These are phyloP conservation scores for Phytophthora ramorum DNA, from an alignment of 352 stramenopile genomes.

Conservation along the genomic window DNA sequence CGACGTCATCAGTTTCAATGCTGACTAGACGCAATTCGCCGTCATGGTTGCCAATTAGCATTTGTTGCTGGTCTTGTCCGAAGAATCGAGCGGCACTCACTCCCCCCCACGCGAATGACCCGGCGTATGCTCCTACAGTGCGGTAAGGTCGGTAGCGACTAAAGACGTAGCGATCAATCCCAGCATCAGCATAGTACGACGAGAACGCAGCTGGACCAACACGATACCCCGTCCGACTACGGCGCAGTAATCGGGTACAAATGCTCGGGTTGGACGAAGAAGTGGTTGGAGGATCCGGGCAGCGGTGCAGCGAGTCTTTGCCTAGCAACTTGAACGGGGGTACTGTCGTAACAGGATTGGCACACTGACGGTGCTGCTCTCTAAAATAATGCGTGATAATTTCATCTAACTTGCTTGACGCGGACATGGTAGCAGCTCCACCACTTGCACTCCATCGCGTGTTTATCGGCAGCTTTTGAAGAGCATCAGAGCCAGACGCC, in stretches of 20 bases:
- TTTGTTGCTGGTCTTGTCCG: conserved; percentile 62
- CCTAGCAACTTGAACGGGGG: conserved; percentile 85
- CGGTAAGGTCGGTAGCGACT: conserved; percentile 80
- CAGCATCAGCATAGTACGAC: conserved; percentile 64
- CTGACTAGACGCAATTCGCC: conserved; percentile 66
- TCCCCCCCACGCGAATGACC: conserved; percentile 60
- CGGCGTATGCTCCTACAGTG: conserved; percentile 56
- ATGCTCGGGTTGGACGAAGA: conserved; percentile 68
- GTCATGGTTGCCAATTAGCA: conserved; percentile 82
- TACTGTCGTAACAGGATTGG: conserved; percentile 87
- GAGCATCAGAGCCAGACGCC: conserved; percentile 23
- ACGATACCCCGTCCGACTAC: conserved; percentile 57
- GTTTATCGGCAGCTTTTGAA: conserved; percentile 47
- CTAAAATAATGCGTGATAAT: conserved; percentile 90
- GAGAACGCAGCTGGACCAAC: conserved; percentile 50
- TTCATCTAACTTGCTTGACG: conserved; percentile 69
- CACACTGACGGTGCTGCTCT: conserved; percentile 89
- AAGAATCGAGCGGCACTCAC: conserved; percentile 74
- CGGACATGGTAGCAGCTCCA: conserved; percentile 10
- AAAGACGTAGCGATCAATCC: conserved; percentile 81
- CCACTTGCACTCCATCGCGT: conserved; percentile 37
- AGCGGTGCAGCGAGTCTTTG: conserved; percentile 65
- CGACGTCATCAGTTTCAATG: conserved; percentile 67
- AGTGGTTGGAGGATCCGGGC: conserved; percentile 64
- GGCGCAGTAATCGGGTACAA: conserved; percentile 63